A percentile compares a stretch with the other conserved stretches of the same genome.
Evolutionary conservation across 257 asterid species (phyloP).

Genomic region (Salvia miltiorrhiza): DNA sequence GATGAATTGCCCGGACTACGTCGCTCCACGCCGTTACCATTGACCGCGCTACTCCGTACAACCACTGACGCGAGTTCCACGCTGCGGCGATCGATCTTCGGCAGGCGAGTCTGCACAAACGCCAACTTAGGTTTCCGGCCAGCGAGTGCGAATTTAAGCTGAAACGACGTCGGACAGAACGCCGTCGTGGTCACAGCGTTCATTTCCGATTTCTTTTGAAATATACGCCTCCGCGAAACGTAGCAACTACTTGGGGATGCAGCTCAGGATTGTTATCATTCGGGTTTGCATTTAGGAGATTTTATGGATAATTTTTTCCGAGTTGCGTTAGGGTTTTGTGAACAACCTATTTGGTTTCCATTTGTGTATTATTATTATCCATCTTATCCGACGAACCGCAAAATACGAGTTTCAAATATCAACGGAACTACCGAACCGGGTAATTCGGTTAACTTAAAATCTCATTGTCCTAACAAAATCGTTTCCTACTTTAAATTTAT

Average conservation of each 20-base stretch:
- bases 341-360: neutral
- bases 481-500: neutral
- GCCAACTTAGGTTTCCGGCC: conserved; percentile 37
- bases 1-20: conserved; percentile 42
- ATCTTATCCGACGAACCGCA: conserved; percentile 31
- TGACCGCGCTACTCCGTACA: conserved; percentile 37
- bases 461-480: neutral
- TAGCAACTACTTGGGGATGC: conserved; percentile 3
- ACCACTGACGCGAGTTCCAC: conserved; percentile 36
- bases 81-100: conserved; percentile 39
- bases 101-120: conserved; percentile 35
- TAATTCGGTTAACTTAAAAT: neutral
- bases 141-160: conserved; percentile 76
- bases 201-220: conserved; percentile 33
- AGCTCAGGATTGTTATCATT: neutral
- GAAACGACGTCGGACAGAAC: conserved; percentile 74
- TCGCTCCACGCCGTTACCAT: conserved; percentile 40
- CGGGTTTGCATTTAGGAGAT: conserved; percentile 5
- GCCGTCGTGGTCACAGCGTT: conserved; percentile 55
- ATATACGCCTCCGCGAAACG: conserved; percentile 18
- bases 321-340: conserved; percentile 25
- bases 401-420: conserved; percentile 19
- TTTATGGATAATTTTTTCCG: conserved; percentile 6
- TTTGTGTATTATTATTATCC: neutral
- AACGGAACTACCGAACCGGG: conserved; percentile 32